Percentiles rank a stretch among this genome's conserved stretches.
phyloP scores from a whole-genome alignment of 108 stramenopile genomes.

The Schizochytrium sp. region DNA sequence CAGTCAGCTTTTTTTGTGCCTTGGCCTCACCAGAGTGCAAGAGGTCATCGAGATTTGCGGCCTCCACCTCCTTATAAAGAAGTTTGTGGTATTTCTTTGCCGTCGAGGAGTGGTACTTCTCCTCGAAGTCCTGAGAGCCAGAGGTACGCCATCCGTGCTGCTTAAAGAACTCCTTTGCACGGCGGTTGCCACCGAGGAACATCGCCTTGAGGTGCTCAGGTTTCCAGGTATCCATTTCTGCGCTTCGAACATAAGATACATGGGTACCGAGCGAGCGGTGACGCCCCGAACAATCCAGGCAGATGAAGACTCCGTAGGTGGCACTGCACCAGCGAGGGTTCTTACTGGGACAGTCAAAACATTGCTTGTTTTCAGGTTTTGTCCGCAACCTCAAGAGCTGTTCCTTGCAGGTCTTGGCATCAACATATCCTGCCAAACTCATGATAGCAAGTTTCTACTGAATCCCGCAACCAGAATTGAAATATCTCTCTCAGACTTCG shows the following conservation, averaged over 20 bases:
- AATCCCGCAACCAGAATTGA: too few relatives aligned
- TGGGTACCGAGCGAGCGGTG: slow-evolving; percentile 97
- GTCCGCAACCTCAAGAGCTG: slow-evolving; percentile 47
- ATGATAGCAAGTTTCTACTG: neutral
- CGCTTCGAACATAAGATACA: slow-evolving; percentile 93
- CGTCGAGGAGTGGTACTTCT: slow-evolving; percentile 71
- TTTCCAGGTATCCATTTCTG: slow-evolving; percentile 68
- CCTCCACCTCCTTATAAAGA: slow-evolving; percentile 62
- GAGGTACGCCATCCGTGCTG: slow-evolving; percentile 71
- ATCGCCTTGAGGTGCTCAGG: slow-evolving; percentile 71
- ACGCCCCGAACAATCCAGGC: slow-evolving; percentile 97
- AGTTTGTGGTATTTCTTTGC: slow-evolving; percentile 68
- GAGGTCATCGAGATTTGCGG: slow-evolving; percentile 15
- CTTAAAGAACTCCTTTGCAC: slow-evolving; percentile 74
- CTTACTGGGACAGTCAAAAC: slow-evolving; percentile 87
- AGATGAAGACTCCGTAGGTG: slow-evolving; percentile 92
- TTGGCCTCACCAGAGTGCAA: slow-evolving; percentile 11
- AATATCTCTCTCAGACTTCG: too few relatives aligned
- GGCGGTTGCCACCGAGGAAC: slow-evolving; percentile 75
- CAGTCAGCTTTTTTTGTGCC: slow-evolving; percentile 54
- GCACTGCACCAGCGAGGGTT: slow-evolving; percentile 95
- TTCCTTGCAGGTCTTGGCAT: slow-evolving; percentile 56
- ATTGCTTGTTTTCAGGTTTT: slow-evolving; percentile 85
- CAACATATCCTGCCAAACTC: slow-evolving; percentile 13
- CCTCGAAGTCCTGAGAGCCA: slow-evolving; percentile 68